Evolutionary conservation across 2,329 filamentous ascomycete species (phyloP), one percentile per base, ranked within the genome.

Genomic region (Phyllosticta capitalensis): DNA sequence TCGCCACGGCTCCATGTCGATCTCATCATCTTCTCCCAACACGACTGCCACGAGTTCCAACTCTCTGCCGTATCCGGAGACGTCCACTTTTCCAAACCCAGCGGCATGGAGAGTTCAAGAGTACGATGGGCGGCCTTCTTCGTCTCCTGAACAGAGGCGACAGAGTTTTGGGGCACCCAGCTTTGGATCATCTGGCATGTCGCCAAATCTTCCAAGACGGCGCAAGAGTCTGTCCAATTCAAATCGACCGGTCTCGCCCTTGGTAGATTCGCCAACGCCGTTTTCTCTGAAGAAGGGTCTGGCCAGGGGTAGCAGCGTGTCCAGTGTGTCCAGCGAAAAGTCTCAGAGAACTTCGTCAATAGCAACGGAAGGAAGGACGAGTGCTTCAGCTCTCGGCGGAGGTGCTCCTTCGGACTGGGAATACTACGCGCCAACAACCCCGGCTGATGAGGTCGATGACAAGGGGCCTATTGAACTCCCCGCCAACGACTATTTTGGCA

Each of bases 311-410:
- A 45, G 38, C 38, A 45, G 38, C 17, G 38, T 45, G 14, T 45
- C 38, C 6, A 45, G 38, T 14, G 17, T 45, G 17, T 45, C 38
- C 1, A 83, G 62, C 66, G 82, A 68, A 82, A 81, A 3, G 77
- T 89, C 54, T 81, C 85, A 1, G 79, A 78, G 1, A 79, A 82
- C 62, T 78, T 91, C 55, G 82, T 82, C 20, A 88, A 89, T 73
- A 88, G 91, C 68, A 87, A 90, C 7, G 81, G 83, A 5, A 74
- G 86, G 65, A 89, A 90, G 64, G 68, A 89, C 63, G 72, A 73
- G 2, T 90, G 64, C 65, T 10, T 67, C 69, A 1, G 69, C 61
- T 12, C 59, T 73, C 3, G 70, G 70, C 7, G 63, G 62, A 50
- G 72, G 72, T 6, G 69, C 68, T 1, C 72, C 72, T 3, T 72